Evolutionary conservation across 208 protist species (phyloP).

Genomic region (Willaertia magna): DNA sequence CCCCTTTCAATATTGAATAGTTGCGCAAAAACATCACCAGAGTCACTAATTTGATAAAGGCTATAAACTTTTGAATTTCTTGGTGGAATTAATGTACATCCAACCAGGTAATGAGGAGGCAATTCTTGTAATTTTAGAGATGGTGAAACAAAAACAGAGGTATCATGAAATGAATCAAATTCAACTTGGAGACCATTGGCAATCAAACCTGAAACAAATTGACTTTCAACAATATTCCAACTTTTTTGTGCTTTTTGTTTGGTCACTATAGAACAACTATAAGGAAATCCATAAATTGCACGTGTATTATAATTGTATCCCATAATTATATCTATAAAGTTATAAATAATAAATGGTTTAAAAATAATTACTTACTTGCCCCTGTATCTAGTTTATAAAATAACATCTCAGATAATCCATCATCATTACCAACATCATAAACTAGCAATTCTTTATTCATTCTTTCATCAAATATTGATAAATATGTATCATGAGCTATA

Average conservation of each 20-base stretch:
- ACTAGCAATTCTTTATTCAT: too few species aligned
- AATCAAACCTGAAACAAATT: neutral
- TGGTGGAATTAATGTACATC: neutral
- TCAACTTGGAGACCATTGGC: neutral
- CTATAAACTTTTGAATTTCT: too few species aligned
- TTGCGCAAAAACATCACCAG: neutral
- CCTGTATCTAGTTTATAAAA: neutral
- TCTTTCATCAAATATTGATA: neutral
- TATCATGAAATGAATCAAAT: neutral
- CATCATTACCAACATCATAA: too few species aligned
- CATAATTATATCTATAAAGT: too few species aligned
- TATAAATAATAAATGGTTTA: too few species aligned
- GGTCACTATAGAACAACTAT: too few species aligned
- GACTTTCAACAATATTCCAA: neutral
- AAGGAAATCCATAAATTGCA: too few species aligned
- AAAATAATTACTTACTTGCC: neutral
- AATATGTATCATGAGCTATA: neutral
- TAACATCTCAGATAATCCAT: neutral
- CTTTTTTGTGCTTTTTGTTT: too few species aligned
- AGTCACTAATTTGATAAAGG: neutral
- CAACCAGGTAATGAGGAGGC: neutral
- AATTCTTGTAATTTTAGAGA: neutral
- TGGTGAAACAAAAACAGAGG: neutral
- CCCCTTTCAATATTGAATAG: neutral
- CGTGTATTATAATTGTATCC: too few species aligned